These are phyloP conservation scores for Candida golubevii DNA, from an alignment of 805 yeast species.

Conservation along the genomic window DNA sequence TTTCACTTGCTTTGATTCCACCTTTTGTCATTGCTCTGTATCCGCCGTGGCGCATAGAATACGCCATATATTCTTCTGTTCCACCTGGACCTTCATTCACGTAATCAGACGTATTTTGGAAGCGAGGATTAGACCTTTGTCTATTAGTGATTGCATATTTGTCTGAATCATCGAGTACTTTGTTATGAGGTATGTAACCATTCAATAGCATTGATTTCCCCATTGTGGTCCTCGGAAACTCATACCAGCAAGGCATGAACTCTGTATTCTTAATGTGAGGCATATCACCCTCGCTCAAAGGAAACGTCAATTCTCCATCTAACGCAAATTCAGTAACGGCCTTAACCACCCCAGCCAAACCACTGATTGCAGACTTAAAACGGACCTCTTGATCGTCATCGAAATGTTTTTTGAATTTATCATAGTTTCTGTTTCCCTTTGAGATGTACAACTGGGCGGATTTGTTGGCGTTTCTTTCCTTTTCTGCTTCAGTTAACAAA, in stretches of 20 bases:
- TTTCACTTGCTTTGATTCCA: conserved; percentile 2
- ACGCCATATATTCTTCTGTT: conserved; percentile 26
- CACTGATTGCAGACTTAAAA: conserved; percentile 48
- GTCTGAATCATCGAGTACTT: conserved; percentile 65
- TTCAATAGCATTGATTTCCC: conserved; percentile 82
- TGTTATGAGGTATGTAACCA: conserved; percentile 64
- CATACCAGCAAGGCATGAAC: conserved; percentile 47
- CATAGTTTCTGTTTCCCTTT: conserved; percentile 50
- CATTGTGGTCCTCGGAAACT: conserved; percentile 53
- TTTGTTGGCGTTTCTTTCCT: conserved; percentile 62
- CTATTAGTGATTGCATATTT: conserved; percentile 55
- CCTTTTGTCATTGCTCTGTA: conserved; percentile 26
- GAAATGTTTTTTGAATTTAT: conserved; percentile 32
- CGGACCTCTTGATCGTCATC: conserved; percentile 31
- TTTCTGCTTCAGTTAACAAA: conserved; percentile 62
- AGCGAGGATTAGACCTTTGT: conserved; percentile 14
- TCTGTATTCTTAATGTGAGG: conserved; percentile 39
- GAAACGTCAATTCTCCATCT: conserved; percentile 36
- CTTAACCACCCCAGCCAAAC: conserved; percentile 55
- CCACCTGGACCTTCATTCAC: conserved; percentile 41
- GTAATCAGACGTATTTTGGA: conserved; percentile 23
- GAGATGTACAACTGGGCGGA: conserved; percentile 69
- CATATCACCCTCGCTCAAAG: conserved; percentile 45
- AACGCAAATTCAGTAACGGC: conserved; percentile 34
- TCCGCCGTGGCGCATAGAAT: conserved; percentile 37